Evolutionary conservation across 179 eudicot species (phyloP).

Genomic region (Patellifolia procumbens): DNA sequence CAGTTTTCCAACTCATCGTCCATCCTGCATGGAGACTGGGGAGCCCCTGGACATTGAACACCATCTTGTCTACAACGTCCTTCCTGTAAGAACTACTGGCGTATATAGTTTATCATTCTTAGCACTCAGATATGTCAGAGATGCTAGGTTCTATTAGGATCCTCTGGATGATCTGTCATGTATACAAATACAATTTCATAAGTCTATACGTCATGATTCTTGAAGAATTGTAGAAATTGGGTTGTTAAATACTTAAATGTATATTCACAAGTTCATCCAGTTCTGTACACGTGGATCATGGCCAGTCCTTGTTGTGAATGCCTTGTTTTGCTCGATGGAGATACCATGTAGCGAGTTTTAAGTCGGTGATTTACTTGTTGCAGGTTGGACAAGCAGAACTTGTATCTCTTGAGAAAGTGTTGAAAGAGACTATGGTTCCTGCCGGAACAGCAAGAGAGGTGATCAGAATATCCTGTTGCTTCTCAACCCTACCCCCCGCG

Average conservation of each 20-base stretch:
- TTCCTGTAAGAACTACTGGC: conserved; percentile 59
- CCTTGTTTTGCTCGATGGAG: no score
- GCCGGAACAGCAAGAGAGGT: conserved; percentile 97
- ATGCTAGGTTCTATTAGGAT: neutral
- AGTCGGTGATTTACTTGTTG: conserved; percentile 19
- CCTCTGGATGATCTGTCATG: neutral
- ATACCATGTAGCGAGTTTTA: conserved; percentile 7
- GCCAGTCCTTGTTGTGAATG: no score
- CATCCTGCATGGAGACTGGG: conserved; percentile 93
- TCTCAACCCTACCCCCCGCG: neutral
- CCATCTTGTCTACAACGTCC: conserved; percentile 82
- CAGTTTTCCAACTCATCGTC: conserved; percentile 80
- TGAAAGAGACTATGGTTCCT: conserved; percentile 75
- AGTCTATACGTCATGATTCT: neutral
- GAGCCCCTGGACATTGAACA: conserved; percentile 96
- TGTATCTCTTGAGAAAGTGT: conserved; percentile 75
- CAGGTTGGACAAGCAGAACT: conserved; percentile 92
- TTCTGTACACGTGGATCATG: neutral
- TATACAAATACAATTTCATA: no score
- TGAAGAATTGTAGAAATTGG: neutral
- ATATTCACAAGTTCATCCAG: neutral
- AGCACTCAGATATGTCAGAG: neutral
- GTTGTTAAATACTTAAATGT: neutral
- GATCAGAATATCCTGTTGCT: neutral
- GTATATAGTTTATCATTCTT: conserved; percentile 2